Conservation (phyloP, 148 eudicot genomes). For the Camellia granthamiana region DNA sequence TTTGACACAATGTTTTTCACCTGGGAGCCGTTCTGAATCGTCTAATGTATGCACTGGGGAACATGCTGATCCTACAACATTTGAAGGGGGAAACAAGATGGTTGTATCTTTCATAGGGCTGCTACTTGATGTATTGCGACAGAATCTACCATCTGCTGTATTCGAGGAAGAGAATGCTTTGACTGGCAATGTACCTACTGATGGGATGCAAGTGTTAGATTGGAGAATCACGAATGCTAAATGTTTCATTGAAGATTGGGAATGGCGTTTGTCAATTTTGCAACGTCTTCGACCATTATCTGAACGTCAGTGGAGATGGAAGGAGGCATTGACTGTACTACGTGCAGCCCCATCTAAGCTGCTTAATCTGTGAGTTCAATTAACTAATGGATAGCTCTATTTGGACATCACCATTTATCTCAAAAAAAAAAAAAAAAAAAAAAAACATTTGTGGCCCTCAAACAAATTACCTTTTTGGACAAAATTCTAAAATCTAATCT, state of each 20-base stretch:
- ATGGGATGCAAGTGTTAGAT: constrained; percentile 66
- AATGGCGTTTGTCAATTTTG: constrained; percentile 92
- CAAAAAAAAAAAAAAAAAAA: too few species aligned
- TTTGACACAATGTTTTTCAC: constrained; percentile 44
- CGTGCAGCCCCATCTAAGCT: constrained; percentile 98
- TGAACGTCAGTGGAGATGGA: constrained; percentile 94
- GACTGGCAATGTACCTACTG: constrained; percentile 46
- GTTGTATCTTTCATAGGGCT: constrained; percentile 63
- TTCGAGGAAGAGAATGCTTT: constrained; percentile 36
- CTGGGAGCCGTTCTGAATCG: constrained; percentile 34
- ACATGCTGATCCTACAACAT: constrained; percentile 35
- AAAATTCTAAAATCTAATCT: too few species aligned
- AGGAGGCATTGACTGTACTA: constrained; percentile 80
- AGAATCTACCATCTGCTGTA: constrained; percentile 53
- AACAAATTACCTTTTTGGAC: too few species aligned
- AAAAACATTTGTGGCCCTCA: too few species aligned
- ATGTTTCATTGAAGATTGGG: constrained; percentile 88
- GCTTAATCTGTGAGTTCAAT: constrained; percentile 84
- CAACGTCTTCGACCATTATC: constrained; percentile 81
- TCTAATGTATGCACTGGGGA: constrained; percentile 25
- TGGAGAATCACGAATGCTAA: constrained; percentile 78
- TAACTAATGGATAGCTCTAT: neutral
- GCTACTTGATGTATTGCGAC: constrained; percentile 64
- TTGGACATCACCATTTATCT: too few species aligned
- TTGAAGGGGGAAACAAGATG: constrained; percentile 59